These are phyloP conservation scores for Candida chilensis DNA, from an alignment of 805 yeast genomes.

Conservation along the genomic window DNA sequence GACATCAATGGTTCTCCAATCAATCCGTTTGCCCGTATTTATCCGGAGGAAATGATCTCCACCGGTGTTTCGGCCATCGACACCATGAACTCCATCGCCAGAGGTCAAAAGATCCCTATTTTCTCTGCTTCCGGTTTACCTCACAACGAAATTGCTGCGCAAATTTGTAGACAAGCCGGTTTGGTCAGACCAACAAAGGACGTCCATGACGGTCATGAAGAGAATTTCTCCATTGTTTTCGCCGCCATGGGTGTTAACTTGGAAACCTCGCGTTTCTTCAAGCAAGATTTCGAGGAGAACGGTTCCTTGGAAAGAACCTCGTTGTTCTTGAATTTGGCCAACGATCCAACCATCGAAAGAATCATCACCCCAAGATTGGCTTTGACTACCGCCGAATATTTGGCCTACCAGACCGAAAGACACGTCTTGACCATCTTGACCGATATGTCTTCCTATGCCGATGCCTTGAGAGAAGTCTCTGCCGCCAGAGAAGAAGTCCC, in stretches of 20 bases:
- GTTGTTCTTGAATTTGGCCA: constrained; percentile 92
- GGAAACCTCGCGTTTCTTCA: constrained; percentile 97
- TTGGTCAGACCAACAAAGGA: constrained; percentile 98
- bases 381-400: constrained; percentile 94
- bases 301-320: constrained; percentile 98
- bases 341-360: constrained; percentile 99
- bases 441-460: constrained; percentile 99
- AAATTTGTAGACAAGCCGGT: constrained; percentile 99
- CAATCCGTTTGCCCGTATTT: constrained; percentile 95
- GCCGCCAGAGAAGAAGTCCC: constrained; percentile 99
- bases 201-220: constrained; percentile 99
- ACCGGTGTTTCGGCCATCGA: constrained; percentile 99
- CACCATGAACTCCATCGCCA: constrained; percentile 98
- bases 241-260: constrained; percentile 99
- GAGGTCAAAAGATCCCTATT: constrained; percentile 99
- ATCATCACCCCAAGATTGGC: constrained; percentile 99
- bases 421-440: constrained; percentile 97
- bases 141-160: constrained; percentile 99
- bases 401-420: constrained; percentile 98
- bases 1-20: constrained; percentile 99
- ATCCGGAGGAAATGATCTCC: constrained; percentile 99
- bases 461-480: constrained; percentile 98
- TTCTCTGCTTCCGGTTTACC: constrained; percentile 99
- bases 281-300: constrained; percentile 98
- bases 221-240: constrained; percentile 96